Percentiles rank a stretch among this genome's conserved stretches.
Conservation (phyloP, 495 filamentous ascomycete species). For the Sabuloglossum arenarium region DNA sequence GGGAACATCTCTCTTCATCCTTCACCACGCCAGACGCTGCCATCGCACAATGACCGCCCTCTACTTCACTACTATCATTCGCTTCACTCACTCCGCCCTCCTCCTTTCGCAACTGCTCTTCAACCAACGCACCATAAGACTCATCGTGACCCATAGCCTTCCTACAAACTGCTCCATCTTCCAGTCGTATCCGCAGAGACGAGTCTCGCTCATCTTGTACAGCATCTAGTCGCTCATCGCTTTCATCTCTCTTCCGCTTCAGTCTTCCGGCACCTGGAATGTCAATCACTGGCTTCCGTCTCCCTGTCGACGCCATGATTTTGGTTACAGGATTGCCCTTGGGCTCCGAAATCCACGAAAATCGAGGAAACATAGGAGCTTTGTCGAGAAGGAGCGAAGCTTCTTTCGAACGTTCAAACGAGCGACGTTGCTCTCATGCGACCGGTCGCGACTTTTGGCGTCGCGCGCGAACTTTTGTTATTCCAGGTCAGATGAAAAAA, state of each 20-base stretch:
- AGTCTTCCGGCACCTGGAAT: conserved; percentile 23
- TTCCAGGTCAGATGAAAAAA: not conserved
- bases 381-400: conserved; percentile 17
- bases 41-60: not conserved
- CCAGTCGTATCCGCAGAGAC: not conserved
- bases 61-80: not conserved
- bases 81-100: not conserved
- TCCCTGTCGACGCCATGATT: conserved; percentile 8
- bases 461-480: not conserved
- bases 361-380: conserved; percentile 35
- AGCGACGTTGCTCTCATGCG: not conserved
- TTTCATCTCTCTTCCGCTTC: conserved; percentile 26
- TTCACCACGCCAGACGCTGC: not conserved
- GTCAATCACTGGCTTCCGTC: conserved; percentile 18
- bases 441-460: not conserved
- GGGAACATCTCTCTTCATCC: not conserved
- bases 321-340: conserved; percentile 29
- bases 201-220: not conserved
- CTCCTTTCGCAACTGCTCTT: conserved; percentile 2
- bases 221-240: not conserved
- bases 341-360: conserved; percentile 33
- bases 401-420: not conserved
- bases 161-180: not conserved
- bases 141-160: not conserved
- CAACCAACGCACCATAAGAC: not conserved